Evolutionary conservation across 1,284 basidiomycete species (phyloP).

Genomic region (Paramarasmius palmivorus): DNA sequence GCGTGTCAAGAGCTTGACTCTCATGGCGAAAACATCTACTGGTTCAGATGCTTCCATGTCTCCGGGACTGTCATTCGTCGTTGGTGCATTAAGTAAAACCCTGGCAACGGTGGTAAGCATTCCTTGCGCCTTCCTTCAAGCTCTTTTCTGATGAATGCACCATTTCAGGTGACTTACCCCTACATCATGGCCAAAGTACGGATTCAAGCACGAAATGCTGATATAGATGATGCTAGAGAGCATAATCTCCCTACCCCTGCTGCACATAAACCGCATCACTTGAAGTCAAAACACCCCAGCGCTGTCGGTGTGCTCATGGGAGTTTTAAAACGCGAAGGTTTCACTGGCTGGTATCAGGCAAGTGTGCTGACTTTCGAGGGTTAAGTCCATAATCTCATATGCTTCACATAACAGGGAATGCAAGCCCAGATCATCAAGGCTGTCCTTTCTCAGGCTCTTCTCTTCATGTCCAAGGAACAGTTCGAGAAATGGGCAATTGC

Average conservation of each 20-base stretch:
- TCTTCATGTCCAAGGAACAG: constrained; percentile 78
- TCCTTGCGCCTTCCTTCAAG: constrained; percentile 3
- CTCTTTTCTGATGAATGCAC: background rate
- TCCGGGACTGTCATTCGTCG: constrained; percentile 79
- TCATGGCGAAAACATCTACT: constrained; percentile 53
- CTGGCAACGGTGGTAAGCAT: constrained; percentile 88
- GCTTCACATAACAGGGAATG: constrained; percentile 58
- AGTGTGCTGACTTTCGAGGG: constrained; percentile 12
- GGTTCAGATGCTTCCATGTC: constrained; percentile 63
- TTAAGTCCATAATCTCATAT: background rate
- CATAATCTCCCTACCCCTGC: constrained; percentile 33
- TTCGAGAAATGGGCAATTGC: constrained; percentile 77
- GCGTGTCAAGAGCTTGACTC: constrained; percentile 76
- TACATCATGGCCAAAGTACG: constrained; percentile 98
- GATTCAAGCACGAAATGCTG: constrained; percentile 81
- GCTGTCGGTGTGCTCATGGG: constrained; percentile 77
- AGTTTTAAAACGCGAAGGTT: constrained; percentile 76
- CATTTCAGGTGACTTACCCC: constrained; percentile 78
- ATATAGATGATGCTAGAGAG: constrained; percentile 48
- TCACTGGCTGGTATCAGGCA: constrained; percentile 96
- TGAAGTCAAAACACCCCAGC: constrained; percentile 56
- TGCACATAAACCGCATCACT: constrained; percentile 36
- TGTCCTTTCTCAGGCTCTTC: constrained; percentile 68
- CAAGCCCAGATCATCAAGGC: constrained; percentile 79
- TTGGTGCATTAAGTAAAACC: constrained; percentile 95